Evolutionary conservation across 2,329 filamentous ascomycete genomes (phyloP).

Genomic region (Neofusicoccum ribis): DNA sequence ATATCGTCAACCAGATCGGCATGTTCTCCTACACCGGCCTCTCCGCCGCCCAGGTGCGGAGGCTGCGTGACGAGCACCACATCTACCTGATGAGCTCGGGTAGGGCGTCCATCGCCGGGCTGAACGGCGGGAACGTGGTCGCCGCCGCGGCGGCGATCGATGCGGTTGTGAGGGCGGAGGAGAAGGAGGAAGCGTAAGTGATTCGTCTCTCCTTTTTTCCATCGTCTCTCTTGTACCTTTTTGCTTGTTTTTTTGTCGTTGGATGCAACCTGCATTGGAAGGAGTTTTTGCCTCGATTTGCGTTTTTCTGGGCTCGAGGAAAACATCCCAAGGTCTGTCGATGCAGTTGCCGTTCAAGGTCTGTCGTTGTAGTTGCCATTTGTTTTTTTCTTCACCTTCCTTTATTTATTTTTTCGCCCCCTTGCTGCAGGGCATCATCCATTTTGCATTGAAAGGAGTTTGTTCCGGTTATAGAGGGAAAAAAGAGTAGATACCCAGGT

Average conservation of each 20-base stretch:
- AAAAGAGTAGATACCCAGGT: conserved; percentile 12
- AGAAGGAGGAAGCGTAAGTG: not conserved
- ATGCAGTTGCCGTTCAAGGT: not conserved
- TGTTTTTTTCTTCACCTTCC: not conserved
- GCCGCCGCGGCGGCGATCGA: conserved; percentile 21
- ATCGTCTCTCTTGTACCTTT: not conserved
- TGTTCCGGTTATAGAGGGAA: not conserved
- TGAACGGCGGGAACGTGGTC: conserved; percentile 20
- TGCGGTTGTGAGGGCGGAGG: conserved; percentile 18
- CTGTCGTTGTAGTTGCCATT: not conserved
- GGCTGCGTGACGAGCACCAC: conserved; percentile 34
- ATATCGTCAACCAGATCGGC: conserved; percentile 39
- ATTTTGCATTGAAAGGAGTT: conserved; percentile 18
- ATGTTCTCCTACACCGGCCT: conserved; percentile 46
- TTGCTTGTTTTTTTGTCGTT: not conserved
- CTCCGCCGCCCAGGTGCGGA: conserved; percentile 30
- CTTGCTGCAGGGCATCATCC: not conserved
- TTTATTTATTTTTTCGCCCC: not conserved
- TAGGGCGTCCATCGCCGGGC: conserved; percentile 32
- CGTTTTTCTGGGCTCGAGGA: not conserved
- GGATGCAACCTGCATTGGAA: not conserved
- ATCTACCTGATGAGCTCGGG: conserved; percentile 39
- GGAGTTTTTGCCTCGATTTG: not conserved
- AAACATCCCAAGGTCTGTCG: not conserved
- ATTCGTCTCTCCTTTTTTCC: not conserved